Conservation (phyloP, 768 basidiomycete genomes). For the Leccinum subgranulosum region DNA sequence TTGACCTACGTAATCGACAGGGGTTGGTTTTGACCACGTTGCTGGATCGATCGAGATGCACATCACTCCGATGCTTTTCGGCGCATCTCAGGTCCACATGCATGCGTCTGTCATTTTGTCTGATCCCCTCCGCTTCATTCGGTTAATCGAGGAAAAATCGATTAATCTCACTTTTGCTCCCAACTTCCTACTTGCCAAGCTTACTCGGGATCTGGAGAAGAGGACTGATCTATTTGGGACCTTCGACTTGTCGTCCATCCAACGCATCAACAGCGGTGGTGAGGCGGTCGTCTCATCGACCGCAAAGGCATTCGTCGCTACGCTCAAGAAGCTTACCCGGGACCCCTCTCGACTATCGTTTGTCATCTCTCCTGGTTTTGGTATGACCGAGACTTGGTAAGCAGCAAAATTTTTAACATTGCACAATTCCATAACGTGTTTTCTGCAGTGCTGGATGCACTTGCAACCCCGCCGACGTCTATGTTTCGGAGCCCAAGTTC, state of each 20-base stretch:
- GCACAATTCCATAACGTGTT: neutral
- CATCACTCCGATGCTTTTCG: slow-evolving; percentile 31
- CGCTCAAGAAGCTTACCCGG: slow-evolving; percentile 22
- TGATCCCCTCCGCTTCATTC: slow-evolving; percentile 10
- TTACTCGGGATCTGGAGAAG: neutral
- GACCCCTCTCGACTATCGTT: slow-evolving; percentile 15
- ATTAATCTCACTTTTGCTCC: slow-evolving; percentile 18
- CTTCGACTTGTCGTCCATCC: slow-evolving; percentile 27
- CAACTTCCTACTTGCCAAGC: neutral
- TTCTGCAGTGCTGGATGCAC: neutral
- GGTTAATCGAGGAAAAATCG: slow-evolving; percentile 32
- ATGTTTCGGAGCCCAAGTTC: slow-evolving; percentile 5
- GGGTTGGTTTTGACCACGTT: slow-evolving; percentile 42
- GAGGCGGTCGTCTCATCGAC: slow-evolving; percentile 12
- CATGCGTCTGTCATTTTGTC: slow-evolving; percentile 15
- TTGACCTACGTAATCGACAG: slow-evolving; percentile 1
- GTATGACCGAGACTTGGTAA: neutral
- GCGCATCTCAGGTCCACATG: slow-evolving; percentile 17
- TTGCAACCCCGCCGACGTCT: slow-evolving; percentile 1
- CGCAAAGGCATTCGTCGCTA: slow-evolving; percentile 34
- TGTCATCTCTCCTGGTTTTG: slow-evolving; percentile 31
- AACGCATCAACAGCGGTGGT: neutral
- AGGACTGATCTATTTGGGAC: slow-evolving; percentile 15
- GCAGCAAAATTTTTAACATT: neutral
- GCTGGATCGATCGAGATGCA: slow-evolving; percentile 38